Evolutionary conservation across 768 basidiomycete species (phyloP).

Genomic region (Suillus clintonianus): DNA sequence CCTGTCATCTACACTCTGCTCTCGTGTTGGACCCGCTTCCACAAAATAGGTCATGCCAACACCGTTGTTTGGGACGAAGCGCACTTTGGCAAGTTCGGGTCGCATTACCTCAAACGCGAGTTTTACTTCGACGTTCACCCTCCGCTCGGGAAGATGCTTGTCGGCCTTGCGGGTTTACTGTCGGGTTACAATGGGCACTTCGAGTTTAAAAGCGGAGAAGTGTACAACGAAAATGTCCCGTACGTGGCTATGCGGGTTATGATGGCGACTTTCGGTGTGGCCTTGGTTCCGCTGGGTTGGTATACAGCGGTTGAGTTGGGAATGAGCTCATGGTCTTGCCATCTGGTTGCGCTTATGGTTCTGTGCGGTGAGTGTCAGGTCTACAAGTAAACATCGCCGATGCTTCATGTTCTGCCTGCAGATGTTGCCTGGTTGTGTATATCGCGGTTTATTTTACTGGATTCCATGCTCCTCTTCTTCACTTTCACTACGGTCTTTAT

Average conservation of each 20-base stretch:
- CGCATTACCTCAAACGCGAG: slow-evolving; percentile 96
- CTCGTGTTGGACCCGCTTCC: slow-evolving; percentile 93
- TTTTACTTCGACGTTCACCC: slow-evolving; percentile 99
- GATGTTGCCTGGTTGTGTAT: slow-evolving; percentile 97
- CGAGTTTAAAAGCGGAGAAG: slow-evolving; percentile 91
- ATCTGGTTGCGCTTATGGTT: slow-evolving; percentile 93
- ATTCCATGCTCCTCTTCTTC: slow-evolving; percentile 99
- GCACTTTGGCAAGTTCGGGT: slow-evolving; percentile 99
- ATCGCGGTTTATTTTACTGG: slow-evolving; percentile 94
- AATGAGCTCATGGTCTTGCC: slow-evolving; percentile 86
- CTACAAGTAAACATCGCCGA: not conserved
- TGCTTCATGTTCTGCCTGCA: slow-evolving; percentile 30
- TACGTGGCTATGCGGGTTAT: slow-evolving; percentile 95
- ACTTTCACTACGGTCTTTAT: slow-evolving; percentile 96
- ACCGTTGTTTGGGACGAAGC: slow-evolving; percentile 99
- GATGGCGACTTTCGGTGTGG: slow-evolving; percentile 92
- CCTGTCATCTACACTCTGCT: slow-evolving; percentile 89
- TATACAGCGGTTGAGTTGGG: slow-evolving; percentile 94
- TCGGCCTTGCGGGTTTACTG: slow-evolving; percentile 88
- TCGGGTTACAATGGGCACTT: slow-evolving; percentile 90
- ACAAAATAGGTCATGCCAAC: slow-evolving; percentile 85
- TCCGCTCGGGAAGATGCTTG: slow-evolving; percentile 98
- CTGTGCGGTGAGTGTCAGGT: slow-evolving; percentile 65
- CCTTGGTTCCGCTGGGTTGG: slow-evolving; percentile 95
- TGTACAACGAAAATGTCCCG: slow-evolving; percentile 83